Evolutionary conservation across 78 protist species (phyloP).

Genomic region (Dictyostelium citrinum): DNA sequence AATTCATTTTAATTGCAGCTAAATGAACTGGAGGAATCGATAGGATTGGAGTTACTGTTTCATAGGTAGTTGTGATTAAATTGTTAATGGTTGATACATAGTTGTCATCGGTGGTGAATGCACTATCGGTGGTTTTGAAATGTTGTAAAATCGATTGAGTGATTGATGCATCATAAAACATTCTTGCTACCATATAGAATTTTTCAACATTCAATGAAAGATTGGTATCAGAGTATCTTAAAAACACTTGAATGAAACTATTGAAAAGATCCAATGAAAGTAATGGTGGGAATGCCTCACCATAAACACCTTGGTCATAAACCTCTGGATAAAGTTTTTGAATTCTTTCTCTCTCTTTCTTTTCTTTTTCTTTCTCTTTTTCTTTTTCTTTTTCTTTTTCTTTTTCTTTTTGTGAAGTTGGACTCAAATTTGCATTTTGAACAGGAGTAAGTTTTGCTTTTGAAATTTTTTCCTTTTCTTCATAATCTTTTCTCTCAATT

Average conservation of each 20-base stretch:
- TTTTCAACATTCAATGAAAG: not conserved
- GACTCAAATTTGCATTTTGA: no score
- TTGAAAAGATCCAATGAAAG: constrained; percentile 59
- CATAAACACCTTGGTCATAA: not conserved
- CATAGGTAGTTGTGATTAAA: constrained; percentile 9
- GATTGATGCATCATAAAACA: constrained; percentile 45
- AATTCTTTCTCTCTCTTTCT: not conserved
- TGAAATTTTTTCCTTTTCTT: not conserved
- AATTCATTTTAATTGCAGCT: not conserved
- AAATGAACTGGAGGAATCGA: not conserved
- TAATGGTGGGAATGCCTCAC: constrained; percentile 40
- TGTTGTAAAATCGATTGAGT: constrained; percentile 53
- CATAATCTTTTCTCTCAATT: not conserved
- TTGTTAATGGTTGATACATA: constrained; percentile 3
- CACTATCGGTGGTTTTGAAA: not conserved
- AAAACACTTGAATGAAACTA: constrained; percentile 28
- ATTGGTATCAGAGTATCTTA: constrained; percentile 13
- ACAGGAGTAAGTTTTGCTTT: no score
- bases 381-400: constrained; percentile 2
- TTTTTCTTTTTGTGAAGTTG: no score
- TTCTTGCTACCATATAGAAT: constrained; percentile 27
- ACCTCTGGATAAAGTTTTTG: not conserved
- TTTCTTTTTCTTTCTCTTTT: not conserved
- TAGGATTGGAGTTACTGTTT: not conserved
- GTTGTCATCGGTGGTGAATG: not conserved